phyloP scores from a whole-genome alignment of 164 flowering plant genomes.

The Akebia trifoliata region DNA sequence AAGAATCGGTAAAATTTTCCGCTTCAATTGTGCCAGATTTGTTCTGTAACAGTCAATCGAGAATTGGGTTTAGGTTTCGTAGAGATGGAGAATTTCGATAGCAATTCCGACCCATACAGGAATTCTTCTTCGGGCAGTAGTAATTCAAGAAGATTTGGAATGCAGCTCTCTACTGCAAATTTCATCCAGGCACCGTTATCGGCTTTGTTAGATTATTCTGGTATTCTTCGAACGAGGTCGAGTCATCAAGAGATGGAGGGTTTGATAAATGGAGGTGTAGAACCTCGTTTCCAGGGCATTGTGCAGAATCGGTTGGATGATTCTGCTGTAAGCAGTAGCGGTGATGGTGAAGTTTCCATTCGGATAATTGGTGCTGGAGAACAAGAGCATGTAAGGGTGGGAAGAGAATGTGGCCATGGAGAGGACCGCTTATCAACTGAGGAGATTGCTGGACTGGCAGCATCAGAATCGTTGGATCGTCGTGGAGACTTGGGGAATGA shows the following conservation, averaged over 20 bases:
- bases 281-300: conserved; percentile 18
- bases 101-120: no score
- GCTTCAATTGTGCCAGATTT: no score
- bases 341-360: conserved; percentile 84
- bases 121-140: conserved; percentile 31
- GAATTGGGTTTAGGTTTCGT: no score
- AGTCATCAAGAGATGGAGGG: conserved; percentile 46
- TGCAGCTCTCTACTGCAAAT: conserved; percentile 61
- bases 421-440: conserved; percentile 17
- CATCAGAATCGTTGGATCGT: conserved; percentile 25
- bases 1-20: no score
- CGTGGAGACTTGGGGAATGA: conserved; percentile 36
- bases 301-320: no score
- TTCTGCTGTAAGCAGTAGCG: conserved; percentile 18
- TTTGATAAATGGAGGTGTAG: conserved; percentile 24
- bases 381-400: conserved; percentile 49
- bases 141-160: conserved; percentile 45
- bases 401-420: conserved; percentile 13
- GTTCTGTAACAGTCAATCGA: no score
- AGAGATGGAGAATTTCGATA: conserved; percentile 67
- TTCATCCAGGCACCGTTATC: conserved; percentile 78
- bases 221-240: conserved; percentile 56
- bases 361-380: conserved; percentile 85
- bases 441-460: conserved; percentile 20
- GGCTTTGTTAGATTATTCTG: conserved; percentile 80